phyloP scores from a whole-genome alignment of 306 rosid genomes.

The Citrullus mucosospermus region DNA sequence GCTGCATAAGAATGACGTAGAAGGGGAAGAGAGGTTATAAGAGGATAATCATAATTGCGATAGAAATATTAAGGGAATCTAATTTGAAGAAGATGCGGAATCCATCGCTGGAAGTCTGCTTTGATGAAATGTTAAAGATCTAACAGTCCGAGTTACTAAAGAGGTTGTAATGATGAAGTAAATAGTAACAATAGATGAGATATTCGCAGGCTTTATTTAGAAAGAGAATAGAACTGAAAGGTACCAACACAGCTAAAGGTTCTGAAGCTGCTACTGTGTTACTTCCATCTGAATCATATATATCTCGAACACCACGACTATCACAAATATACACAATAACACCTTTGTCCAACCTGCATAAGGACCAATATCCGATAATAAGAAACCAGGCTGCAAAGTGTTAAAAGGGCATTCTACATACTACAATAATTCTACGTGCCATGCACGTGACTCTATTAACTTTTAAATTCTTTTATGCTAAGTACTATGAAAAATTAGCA shows the following conservation, averaged over 20 bases:
- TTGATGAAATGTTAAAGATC: not conserved
- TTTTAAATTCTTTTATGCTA: not conserved
- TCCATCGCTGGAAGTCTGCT: not conserved
- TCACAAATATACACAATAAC: constrained; percentile 90
- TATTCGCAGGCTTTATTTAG: not conserved
- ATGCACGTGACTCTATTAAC: not conserved
- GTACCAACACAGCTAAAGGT: constrained; percentile 88
- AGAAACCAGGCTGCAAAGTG: not conserved
- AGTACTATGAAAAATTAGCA: not conserved
- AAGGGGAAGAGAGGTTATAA: not conserved
- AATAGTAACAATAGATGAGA: not conserved
- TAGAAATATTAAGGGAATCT: not conserved
- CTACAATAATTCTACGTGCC: not conserved
- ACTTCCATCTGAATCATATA: constrained; percentile 95
- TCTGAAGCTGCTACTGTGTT: constrained; percentile 66
- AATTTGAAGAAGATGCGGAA: not conserved
- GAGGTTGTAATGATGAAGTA: not conserved
- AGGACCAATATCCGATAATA: constrained; percentile 4
- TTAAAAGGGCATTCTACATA: not conserved
- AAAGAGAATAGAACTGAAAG: not conserved
- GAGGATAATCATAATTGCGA: not conserved
- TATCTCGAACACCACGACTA: constrained; percentile 79
- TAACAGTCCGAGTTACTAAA: not conserved
- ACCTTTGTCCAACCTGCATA: constrained; percentile 92
- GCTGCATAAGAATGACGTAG: not conserved